Conservation (phyloP, 2,329 filamentous ascomycete species). For the Decorospora gaudefroyi region DNA sequence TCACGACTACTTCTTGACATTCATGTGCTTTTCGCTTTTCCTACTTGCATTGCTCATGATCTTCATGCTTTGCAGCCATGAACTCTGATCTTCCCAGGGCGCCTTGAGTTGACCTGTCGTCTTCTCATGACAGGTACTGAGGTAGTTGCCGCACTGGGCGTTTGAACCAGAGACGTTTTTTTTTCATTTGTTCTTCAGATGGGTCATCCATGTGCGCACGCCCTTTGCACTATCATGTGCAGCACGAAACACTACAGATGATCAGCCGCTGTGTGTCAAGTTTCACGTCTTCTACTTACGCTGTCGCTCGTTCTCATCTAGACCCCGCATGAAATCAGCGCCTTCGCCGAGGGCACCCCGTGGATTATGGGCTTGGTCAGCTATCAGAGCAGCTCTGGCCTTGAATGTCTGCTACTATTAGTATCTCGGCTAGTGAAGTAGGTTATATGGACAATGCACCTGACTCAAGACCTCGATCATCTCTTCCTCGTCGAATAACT, state of each 20-base stretch:
- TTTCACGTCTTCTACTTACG: slow-evolving; percentile 48
- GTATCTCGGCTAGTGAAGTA: background rate
- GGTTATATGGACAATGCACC: slow-evolving; percentile 30
- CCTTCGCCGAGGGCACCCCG: slow-evolving; percentile 68
- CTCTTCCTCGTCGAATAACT: slow-evolving; percentile 89
- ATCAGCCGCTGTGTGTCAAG: slow-evolving; percentile 8
- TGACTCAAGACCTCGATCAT: slow-evolving; percentile 64
- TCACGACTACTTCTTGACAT: slow-evolving; percentile 7
- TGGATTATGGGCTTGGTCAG: slow-evolving; percentile 85
- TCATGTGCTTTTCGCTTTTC: slow-evolving; percentile 1
- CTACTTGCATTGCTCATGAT: background rate
- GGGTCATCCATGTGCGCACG: slow-evolving; percentile 53
- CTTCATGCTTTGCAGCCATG: slow-evolving; percentile 1
- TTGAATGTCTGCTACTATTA: slow-evolving; percentile 69
- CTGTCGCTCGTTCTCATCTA: slow-evolving; percentile 87
- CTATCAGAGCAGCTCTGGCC: slow-evolving; percentile 77
- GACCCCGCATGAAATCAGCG: slow-evolving; percentile 80
- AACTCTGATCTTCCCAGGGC: background rate
- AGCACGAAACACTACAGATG: slow-evolving; percentile 51
- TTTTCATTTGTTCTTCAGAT: slow-evolving; percentile 47
- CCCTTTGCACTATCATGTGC: slow-evolving; percentile 55
- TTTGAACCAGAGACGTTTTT: background rate
- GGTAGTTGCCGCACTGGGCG: background rate
- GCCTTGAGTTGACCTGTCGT: background rate
- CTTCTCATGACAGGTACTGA: background rate